Percentiles rank a stretch among this genome's conserved stretches.
These are phyloP conservation scores for Macaranga tanarius DNA, from an alignment of 441 rosid genomes.

Conservation along the genomic window DNA sequence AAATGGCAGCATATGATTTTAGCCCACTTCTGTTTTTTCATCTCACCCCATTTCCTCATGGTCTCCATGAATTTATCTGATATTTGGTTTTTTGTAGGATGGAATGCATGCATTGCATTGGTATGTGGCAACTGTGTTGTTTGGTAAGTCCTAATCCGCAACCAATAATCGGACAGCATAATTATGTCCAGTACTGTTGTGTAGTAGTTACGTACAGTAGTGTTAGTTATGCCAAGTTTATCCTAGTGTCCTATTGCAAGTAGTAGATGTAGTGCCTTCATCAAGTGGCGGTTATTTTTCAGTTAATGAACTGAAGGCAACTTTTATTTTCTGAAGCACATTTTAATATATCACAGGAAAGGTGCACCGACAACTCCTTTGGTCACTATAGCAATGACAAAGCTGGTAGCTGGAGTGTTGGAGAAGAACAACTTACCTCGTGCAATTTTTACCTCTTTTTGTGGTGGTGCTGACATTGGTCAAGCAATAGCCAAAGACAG, in stretches of 20 bases:
- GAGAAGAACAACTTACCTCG: conserved; percentile 88
- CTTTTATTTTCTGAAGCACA: not conserved
- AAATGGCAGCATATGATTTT: conserved; percentile 2
- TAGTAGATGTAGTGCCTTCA: too few relatives aligned
- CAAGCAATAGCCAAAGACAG: conserved; percentile 82
- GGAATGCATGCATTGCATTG: conserved; percentile 98
- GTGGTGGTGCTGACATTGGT: conserved; percentile 95
- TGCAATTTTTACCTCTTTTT: conserved; percentile 90
- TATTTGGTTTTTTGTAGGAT: conserved; percentile 45
- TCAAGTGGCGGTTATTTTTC: too few relatives aligned
- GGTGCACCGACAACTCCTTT: conserved; percentile 97
- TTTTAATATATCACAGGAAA: conserved; percentile 53
- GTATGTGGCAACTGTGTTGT: conserved; percentile 98
- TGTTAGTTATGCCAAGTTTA: too few relatives aligned
- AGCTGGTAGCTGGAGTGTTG: conserved; percentile 73
- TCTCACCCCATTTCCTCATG: too few relatives aligned
- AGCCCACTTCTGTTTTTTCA: not conserved
- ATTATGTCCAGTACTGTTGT: not conserved
- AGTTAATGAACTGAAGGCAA: too few relatives aligned
- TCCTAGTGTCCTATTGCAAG: too few relatives aligned
- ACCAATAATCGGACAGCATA: not conserved
- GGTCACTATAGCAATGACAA: conserved; percentile 87
- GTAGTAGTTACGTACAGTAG: too few relatives aligned
- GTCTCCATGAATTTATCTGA: not conserved
- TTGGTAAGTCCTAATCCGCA: conserved; percentile 60